Percentiles rank a stretch among this genome's conserved stretches.
phyloP scores from a whole-genome alignment of 805 yeast genomes.

The Candida railenensis region DNA sequence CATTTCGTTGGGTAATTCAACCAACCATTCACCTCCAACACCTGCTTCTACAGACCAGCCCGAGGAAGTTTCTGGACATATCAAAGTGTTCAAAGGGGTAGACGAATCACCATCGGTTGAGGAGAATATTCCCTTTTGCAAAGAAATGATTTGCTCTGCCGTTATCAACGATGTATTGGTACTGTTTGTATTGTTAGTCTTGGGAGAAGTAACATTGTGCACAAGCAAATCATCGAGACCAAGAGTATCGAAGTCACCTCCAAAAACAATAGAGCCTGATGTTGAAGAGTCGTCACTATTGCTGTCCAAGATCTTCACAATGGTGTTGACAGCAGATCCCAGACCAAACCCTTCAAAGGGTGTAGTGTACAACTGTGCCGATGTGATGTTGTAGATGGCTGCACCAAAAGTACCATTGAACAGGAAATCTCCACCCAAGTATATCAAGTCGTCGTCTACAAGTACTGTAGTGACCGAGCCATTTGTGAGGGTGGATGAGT shows the following conservation, averaged over 20 bases:
- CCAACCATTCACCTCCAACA: constrained; percentile 65
- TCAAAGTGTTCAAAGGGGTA: constrained; percentile 30
- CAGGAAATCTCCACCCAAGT: constrained; percentile 78
- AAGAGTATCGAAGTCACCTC: constrained; percentile 70
- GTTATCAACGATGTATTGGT: constrained; percentile 43
- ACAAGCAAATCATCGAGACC: constrained; percentile 48
- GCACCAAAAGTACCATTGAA: constrained; percentile 56
- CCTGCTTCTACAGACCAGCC: constrained; percentile 54
- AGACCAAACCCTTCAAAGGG: constrained; percentile 78
- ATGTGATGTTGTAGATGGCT: constrained; percentile 57
- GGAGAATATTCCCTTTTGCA: constrained; percentile 54
- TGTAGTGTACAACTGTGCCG: constrained; percentile 42
- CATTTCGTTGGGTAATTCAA: constrained; percentile 51
- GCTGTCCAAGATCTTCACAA: constrained; percentile 42
- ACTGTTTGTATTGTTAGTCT: constrained; percentile 18
- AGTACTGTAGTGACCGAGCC: constrained; percentile 35
- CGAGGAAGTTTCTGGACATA: constrained; percentile 56
- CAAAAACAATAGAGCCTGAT: constrained; percentile 62
- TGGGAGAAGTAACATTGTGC: constrained; percentile 32
- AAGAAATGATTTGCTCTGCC: constrained; percentile 61
- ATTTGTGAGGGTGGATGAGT: constrained; percentile 12
- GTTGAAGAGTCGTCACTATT: constrained; percentile 24
- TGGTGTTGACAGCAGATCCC: constrained; percentile 59
- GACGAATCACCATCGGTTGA: constrained; percentile 40
- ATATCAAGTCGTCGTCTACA: constrained; percentile 49